Evolutionary conservation across 768 basidiomycete species (phyloP).

Genomic region (Filobasidium floriforme): DNA sequence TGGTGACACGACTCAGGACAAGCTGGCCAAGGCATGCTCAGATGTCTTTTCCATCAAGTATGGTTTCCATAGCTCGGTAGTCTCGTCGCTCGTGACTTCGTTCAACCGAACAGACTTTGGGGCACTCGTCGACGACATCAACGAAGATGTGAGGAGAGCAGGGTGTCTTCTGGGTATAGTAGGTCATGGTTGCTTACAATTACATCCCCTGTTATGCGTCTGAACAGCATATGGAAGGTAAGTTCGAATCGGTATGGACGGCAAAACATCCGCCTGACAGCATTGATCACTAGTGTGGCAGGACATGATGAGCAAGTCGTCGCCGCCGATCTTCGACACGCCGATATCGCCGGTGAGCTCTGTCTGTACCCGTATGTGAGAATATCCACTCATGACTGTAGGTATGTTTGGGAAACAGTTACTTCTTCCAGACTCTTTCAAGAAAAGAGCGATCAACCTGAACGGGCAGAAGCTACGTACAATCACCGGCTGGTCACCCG

Average conservation of each 20-base stretch:
- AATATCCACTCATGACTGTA: no score
- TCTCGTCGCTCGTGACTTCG: conserved; percentile 36
- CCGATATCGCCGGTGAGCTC: no score
- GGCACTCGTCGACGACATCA: conserved; percentile 42
- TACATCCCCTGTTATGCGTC: background rate
- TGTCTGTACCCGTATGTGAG: no score
- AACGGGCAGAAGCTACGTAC: conserved; percentile 34
- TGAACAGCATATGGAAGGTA: conserved; percentile 22
- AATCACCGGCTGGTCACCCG: conserved; percentile 19
- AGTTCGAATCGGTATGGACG: background rate
- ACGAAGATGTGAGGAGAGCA: conserved; percentile 36
- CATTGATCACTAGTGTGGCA: conserved; percentile 39
- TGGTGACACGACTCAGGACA: conserved; percentile 36
- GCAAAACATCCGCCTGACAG: no score
- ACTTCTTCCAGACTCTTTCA: conserved; percentile 40
- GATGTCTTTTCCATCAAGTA: conserved; percentile 40
- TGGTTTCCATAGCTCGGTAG: conserved; percentile 36
- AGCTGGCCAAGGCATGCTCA: conserved; percentile 34
- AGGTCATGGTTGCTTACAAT: background rate
- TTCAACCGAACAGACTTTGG: conserved; percentile 43
- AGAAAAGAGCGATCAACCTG: conserved; percentile 40
- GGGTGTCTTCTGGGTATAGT: background rate
- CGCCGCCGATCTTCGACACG: conserved; percentile 36
- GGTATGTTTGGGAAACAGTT: no score
- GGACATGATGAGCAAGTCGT: conserved; percentile 35